Evolutionary conservation across 2,329 filamentous ascomycete species (phyloP).

Genomic region (Hymenoscyphus salicellus): DNA sequence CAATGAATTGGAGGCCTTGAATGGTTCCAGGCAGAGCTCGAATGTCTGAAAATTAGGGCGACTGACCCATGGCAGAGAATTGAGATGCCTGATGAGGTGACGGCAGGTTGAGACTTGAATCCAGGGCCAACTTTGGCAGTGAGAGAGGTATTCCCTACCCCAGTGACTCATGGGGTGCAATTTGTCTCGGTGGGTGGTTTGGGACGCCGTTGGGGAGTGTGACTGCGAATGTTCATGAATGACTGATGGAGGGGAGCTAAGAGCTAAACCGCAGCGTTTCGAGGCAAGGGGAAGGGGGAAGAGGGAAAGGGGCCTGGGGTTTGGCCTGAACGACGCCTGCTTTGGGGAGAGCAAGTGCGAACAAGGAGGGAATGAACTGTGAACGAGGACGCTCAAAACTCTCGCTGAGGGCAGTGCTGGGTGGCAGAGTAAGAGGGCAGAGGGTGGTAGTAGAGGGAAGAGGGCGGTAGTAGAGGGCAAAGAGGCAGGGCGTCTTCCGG

Average conservation of each 20-base stretch:
- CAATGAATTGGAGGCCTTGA: not conserved
- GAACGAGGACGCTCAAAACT: not conserved
- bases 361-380: not conserved
- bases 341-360: too few relatives aligned
- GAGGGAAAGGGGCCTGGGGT: not conserved
- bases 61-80: not conserved
- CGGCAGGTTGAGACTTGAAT: not conserved
- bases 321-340: not conserved
- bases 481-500: not conserved
- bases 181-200: not conserved
- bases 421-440: not conserved
- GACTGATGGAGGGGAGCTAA: not conserved
- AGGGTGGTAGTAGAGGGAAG: not conserved
- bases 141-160: not conserved
- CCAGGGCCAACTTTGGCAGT: not conserved
- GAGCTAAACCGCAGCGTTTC: not conserved
- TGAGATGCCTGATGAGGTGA: not conserved
- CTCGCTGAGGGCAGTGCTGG: not conserved
- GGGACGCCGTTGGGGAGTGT: not conserved
- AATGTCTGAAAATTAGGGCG: not conserved
- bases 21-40: not conserved
- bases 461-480: not conserved
- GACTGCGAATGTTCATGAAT: not conserved
- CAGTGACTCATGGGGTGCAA: not conserved
- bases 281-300: not conserved